Evolutionary conservation across 2,329 filamentous ascomycete species (phyloP), one percentile per base, ranked within the genome.

Genomic region (Laburnicola sp.): DNA sequence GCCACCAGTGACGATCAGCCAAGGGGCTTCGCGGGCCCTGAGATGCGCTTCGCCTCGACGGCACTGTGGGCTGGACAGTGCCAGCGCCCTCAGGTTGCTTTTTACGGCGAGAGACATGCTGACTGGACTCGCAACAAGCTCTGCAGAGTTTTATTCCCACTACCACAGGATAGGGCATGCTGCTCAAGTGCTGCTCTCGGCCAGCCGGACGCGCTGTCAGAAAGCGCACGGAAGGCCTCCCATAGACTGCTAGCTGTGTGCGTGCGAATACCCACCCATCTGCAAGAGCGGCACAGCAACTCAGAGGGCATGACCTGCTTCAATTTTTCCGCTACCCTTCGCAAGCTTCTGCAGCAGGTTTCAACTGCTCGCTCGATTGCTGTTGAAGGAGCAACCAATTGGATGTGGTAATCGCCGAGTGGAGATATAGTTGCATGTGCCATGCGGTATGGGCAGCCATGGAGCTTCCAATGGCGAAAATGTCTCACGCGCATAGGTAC

Each of bases 401-500:
- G 32, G 22, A 37, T n/a, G 25, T 30, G n/a, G 16, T 34, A 26
- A 30, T 45, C 22, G 37, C 22, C 22, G 32, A 37, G 47, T 30
- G 32, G 47, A 26, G 16, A 50, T 28, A n/a, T 32, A n/a, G 2
- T 40, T 21, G 45, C 41, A 49, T 45, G 46, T 44, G 47, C 46
- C 35, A 53, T 44, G 47, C 46, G 45, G 44, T 26, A 31, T n/a
- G 16, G 37, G 50, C 45, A 16, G 36, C 11, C 10, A 30, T 26
- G 16, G 39, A 39, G 45, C 30, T 57, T 59, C 65, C 62, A 68
- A 68, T 68, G 43, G 65, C 64, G 57, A 63, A 66, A 68, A 58
- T 65, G 55, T 64, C 65, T 59, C 65, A 68, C 62, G 62, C 57
- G 60, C 60, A 60, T 51, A 49, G 50, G 45, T 54, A n/a, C n/a